Evolutionary conservation across 768 basidiomycete genomes (phyloP).

Genomic region (Leccinum barrowsii): DNA sequence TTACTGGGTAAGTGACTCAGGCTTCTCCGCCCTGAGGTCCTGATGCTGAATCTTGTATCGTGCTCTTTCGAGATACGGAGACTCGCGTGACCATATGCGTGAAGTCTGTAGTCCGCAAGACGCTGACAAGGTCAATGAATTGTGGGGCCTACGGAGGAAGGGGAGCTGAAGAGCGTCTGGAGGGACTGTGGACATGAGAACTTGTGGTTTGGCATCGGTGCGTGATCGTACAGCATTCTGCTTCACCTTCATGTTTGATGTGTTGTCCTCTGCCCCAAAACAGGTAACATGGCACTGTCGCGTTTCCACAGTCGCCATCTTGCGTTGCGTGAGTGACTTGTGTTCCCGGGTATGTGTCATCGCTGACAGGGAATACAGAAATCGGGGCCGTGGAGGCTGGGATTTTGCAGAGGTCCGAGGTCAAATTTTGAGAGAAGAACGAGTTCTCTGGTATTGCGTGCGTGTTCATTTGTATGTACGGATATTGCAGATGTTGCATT

Average conservation of each 20-base stretch:
- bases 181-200: constrained; percentile 36
- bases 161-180: constrained; percentile 47
- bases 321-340: constrained; percentile 26
- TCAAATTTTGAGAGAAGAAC: constrained; percentile 13
- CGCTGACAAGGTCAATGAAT: constrained; percentile 40
- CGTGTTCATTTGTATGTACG: neutral
- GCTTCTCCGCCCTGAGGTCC: neutral
- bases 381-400: constrained; percentile 31
- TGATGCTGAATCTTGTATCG: neutral
- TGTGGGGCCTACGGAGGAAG: constrained; percentile 70
- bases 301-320: constrained; percentile 31
- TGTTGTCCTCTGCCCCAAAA: neutral
- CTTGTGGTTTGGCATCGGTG: constrained; percentile 30
- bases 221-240: constrained; percentile 1
- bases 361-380: constrained; percentile 12
- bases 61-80: constrained; percentile 39
- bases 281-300: constrained; percentile 23
- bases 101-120: constrained; percentile 46
- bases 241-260: neutral
- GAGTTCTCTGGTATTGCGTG: neutral
- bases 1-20: constrained; percentile 22
- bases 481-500: neutral
- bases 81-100: constrained; percentile 38
- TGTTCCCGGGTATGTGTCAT: neutral
- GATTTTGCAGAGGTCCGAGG: constrained; percentile 19